phyloP scores from a whole-genome alignment of 139 green algal species.

The Desmodesmus armatus region DNA sequence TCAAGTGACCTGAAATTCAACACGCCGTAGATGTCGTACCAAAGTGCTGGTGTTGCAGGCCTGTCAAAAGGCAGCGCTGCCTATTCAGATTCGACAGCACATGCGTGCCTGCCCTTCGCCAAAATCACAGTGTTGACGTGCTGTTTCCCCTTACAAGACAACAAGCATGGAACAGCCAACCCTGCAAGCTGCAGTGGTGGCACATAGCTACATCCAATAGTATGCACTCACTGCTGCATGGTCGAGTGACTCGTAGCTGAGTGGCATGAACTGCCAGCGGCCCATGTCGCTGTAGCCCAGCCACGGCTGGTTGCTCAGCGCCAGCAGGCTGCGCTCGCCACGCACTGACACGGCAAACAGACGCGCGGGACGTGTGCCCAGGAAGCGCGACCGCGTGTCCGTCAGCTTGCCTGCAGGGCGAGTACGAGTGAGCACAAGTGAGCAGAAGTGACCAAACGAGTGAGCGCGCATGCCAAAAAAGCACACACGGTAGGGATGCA shows the following conservation, averaged over 20 bases:
- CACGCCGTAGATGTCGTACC: too few species aligned
- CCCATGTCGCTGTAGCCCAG: constrained; percentile 93
- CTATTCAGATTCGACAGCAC: too few species aligned
- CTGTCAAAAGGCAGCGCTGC: too few species aligned
- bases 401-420: constrained; percentile 56
- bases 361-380: constrained; percentile 87
- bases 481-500: neutral
- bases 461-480: neutral
- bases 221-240: constrained; percentile 71
- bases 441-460: neutral
- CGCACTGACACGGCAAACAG: constrained; percentile 80
- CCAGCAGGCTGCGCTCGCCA: constrained; percentile 89
- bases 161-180: too few species aligned
- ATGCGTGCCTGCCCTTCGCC: too few species aligned
- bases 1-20: too few species aligned
- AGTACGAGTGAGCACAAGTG: neutral
- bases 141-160: too few species aligned
- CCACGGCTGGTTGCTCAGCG: constrained; percentile 93
- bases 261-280: constrained; percentile 88
- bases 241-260: constrained; percentile 93
- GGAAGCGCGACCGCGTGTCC: constrained; percentile 94
- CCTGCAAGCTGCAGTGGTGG: too few species aligned
- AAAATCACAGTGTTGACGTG: too few species aligned
- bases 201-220: too few species aligned
- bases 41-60: too few species aligned